phyloP scores from a whole-genome alignment of 371 early-diverging fungal species.

The Gilbertella persicaria region DNA sequence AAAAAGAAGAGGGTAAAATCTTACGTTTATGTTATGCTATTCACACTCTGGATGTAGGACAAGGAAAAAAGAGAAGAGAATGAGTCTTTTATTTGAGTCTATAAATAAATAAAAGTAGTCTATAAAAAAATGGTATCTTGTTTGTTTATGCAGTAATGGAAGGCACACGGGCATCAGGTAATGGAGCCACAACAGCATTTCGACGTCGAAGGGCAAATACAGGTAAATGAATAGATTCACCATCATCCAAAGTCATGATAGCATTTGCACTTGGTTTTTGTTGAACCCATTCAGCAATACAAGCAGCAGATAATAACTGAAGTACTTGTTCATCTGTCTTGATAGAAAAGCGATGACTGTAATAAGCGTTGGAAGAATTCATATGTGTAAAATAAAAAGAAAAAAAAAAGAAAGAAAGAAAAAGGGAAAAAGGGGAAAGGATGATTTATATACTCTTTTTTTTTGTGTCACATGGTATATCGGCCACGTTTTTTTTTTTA shows the following conservation, averaged over 20 bases:
- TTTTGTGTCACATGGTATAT: no score
- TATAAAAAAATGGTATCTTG: neutral
- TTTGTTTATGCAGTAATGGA: slow-evolving; percentile 19
- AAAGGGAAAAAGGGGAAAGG: no score
- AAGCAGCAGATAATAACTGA: slow-evolving; percentile 28
- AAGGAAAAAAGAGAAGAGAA: neutral
- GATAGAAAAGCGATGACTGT: slow-evolving; percentile 28
- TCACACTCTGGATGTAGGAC: neutral
- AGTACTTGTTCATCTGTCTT: slow-evolving; percentile 20
- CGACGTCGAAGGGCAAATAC: slow-evolving; percentile 43
- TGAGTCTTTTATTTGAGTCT: neutral
- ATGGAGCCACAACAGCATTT: slow-evolving; percentile 42
- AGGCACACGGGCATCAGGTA: slow-evolving; percentile 36
- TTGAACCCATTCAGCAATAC: slow-evolving; percentile 31
- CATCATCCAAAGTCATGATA: slow-evolving; percentile 34
- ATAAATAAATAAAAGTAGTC: neutral
- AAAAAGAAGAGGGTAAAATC: slow-evolving; percentile 54
- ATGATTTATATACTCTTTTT: no score
- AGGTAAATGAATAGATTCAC: slow-evolving; percentile 38
- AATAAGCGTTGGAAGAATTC: neutral
- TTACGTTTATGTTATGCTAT: neutral
- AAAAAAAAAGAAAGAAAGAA: no score
- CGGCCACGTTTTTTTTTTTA: no score
- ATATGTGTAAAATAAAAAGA: no score
- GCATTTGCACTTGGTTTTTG: slow-evolving; percentile 33